Conservation (phyloP, 2,329 filamentous ascomycete species). For the Diaporthe australafricana region DNA sequence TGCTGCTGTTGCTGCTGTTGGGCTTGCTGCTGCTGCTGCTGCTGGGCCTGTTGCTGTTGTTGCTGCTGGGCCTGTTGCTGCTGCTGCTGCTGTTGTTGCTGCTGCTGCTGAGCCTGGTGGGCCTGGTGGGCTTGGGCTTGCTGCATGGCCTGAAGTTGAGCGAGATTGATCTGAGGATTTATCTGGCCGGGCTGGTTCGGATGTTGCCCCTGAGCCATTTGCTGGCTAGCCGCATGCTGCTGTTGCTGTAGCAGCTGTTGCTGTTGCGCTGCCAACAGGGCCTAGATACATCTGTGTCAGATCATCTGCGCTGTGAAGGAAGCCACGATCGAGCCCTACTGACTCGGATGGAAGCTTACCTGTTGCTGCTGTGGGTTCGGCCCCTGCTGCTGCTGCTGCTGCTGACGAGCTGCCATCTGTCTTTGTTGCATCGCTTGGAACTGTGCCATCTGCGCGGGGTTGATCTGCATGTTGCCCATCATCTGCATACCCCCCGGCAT, state of each 20-base stretch:
- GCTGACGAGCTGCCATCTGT: conserved; percentile 34
- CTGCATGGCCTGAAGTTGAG: conserved; percentile 52
- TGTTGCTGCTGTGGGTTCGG: conserved; percentile 39
- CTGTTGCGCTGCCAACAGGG: conserved; percentile 59
- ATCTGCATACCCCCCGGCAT: conserved; percentile 65
- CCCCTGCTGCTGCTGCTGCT: conserved; percentile 35
- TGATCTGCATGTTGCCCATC: conserved; percentile 56
- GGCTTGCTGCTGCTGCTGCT: conserved; percentile 48
- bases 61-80: conserved; percentile 58
- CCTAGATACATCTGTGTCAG: conserved; percentile 42
- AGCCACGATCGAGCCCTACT: conserved; percentile 30
- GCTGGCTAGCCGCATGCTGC: conserved; percentile 54
- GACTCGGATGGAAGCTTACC: conserved; percentile 40
- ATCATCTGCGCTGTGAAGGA: conserved; percentile 33
- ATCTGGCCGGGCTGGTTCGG: conserved; percentile 62
- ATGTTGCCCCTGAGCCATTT: conserved; percentile 55
- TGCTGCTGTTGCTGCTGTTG: conserved; percentile 37
- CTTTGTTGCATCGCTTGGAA: conserved; percentile 45
- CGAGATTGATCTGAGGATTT: conserved; percentile 53
- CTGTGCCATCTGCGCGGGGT: conserved; percentile 51
- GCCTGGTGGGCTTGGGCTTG: conserved; percentile 48
- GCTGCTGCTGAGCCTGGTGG: conserved; percentile 44
- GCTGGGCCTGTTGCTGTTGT: conserved; percentile 52
- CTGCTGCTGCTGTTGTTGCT: conserved; percentile 48
- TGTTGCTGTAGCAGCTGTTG: conserved; percentile 55